phyloP scores from a whole-genome alignment of 495 filamentous ascomycete genomes.

The Aspergillus bertholletiae region DNA sequence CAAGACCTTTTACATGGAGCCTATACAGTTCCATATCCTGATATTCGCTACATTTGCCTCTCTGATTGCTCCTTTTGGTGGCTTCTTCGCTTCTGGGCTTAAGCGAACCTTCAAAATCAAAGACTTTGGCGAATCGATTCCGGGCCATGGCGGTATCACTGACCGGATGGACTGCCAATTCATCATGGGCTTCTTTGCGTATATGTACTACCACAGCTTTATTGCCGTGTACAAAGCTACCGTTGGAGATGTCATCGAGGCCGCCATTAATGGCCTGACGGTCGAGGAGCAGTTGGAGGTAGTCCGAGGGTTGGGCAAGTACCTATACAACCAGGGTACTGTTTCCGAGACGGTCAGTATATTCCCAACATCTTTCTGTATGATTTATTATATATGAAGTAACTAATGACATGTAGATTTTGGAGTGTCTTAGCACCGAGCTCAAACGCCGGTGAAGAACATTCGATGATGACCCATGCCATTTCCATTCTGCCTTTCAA shows the following conservation, averaged over 20 bases:
- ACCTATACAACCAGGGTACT: conserved; percentile 80
- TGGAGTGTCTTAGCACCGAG: conserved; percentile 41
- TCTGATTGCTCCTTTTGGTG: conserved; percentile 95
- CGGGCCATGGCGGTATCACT: conserved; percentile 96
- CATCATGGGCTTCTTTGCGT: conserved; percentile 99
- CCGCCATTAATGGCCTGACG: conserved; percentile 77
- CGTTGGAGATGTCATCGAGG: conserved; percentile 83
- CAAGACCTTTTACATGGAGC: conserved; percentile 61
- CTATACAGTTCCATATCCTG: conserved; percentile 94
- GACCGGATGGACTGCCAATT: conserved; percentile 99
- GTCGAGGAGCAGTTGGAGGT: conserved; percentile 87
- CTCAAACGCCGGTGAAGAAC: conserved; percentile 35
- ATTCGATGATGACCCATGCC: conserved; percentile 20
- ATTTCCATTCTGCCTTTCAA: conserved; percentile 13
- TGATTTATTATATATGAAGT: background rate
- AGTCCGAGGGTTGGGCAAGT: conserved; percentile 75
- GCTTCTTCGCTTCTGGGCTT: conserved; percentile 96
- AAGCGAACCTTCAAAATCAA: conserved; percentile 99
- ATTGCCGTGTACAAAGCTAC: conserved; percentile 80
- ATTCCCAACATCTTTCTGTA: background rate
- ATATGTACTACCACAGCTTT: conserved; percentile 98
- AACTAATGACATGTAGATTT: conserved; percentile 23
- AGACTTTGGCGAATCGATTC: conserved; percentile 98
- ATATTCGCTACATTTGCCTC: conserved; percentile 92
- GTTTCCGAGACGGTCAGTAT: conserved; percentile 58